phyloP scores from a whole-genome alignment of 805 yeast genomes.

The Torulaspora microellipsoides region DNA sequence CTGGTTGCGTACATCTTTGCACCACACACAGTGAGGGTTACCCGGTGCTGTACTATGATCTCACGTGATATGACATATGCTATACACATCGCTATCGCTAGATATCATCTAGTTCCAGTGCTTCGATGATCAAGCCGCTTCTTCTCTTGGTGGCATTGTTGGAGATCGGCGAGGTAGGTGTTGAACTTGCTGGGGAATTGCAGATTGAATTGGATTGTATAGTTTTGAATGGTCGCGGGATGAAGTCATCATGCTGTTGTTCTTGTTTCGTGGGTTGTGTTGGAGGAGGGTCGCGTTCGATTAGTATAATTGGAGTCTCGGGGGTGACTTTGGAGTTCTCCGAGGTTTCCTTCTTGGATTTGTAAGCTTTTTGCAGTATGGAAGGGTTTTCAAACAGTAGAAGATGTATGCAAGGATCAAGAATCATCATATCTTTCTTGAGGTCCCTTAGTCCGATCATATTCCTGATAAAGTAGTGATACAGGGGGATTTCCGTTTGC shows the following conservation, averaged over 20 bases:
- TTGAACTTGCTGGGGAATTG: conserved; percentile 10
- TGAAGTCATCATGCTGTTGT: conserved; percentile 11
- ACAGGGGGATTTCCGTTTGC: conserved; percentile 8
- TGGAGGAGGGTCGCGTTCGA: conserved; percentile 1
- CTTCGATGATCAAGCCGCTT: conserved; percentile 5
- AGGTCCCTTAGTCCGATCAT: neutral
- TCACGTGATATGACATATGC: too few relatives aligned
- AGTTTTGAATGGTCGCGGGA: conserved; percentile 26
- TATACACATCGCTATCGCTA: too few relatives aligned
- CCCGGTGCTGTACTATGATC: too few relatives aligned
- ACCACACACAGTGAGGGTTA: too few relatives aligned
- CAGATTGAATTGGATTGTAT: too few relatives aligned
- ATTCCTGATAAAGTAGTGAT: conserved; percentile 13
- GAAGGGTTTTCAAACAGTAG: neutral
- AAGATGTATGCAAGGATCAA: conserved; percentile 1
- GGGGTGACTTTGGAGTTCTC: neutral
- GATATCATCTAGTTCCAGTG: neutral
- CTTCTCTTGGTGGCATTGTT: conserved; percentile 3
- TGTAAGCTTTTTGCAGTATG: neutral
- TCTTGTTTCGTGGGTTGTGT: neutral
- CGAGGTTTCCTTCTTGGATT: neutral
- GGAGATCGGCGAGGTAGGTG: conserved; percentile 4
- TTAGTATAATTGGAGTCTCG: conserved; percentile 2
- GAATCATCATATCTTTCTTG: neutral
- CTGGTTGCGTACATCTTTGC: too few relatives aligned